Percentiles rank a stretch among this genome's conserved stretches.
These are phyloP conservation scores for Xylariaceae sp. DNA, from an alignment of 2,329 filamentous ascomycete genomes.

Conservation along the genomic window DNA sequence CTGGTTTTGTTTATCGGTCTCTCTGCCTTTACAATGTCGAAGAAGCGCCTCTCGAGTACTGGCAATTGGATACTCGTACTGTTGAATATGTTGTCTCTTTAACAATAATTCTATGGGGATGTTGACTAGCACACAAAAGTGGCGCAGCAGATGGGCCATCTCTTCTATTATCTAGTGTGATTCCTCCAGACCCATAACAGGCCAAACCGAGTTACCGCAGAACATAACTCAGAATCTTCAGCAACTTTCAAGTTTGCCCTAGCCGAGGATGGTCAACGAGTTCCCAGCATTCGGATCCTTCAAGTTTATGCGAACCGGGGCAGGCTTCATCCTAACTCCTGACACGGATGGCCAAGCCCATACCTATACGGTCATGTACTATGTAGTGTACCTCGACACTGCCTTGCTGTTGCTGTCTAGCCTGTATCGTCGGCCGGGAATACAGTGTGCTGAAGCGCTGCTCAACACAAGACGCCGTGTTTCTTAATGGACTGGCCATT, in stretches of 20 bases:
- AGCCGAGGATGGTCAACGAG: neutral
- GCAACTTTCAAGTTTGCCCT: constrained; percentile 11
- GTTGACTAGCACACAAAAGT: constrained; percentile 1
- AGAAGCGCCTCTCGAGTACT: no score
- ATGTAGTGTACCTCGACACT: no score
- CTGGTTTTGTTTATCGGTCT: no score
- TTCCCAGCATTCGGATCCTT: constrained; percentile 24
- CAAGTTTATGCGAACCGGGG: constrained; percentile 8
- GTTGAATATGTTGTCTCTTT: no score
- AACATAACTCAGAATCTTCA: neutral
- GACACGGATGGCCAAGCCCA: neutral
- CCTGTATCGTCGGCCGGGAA: neutral
- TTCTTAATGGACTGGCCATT: no score
- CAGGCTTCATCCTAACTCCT: neutral
- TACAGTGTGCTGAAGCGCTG: no score
- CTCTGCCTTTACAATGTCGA: no score
- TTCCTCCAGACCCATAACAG: neutral
- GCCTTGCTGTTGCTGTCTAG: constrained; percentile 3
- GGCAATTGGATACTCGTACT: no score
- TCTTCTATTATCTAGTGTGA: constrained; percentile 4
- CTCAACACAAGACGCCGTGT: no score
- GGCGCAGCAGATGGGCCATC: neutral
- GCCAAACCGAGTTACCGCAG: neutral
- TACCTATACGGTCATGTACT: no score
- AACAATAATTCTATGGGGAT: no score